A percentile compares a stretch with the other conserved stretches of the same genome.
These are phyloP conservation scores for Paecilomyces fulvus DNA, from an alignment of 2,329 filamentous ascomycete genomes.

Conservation along the genomic window DNA sequence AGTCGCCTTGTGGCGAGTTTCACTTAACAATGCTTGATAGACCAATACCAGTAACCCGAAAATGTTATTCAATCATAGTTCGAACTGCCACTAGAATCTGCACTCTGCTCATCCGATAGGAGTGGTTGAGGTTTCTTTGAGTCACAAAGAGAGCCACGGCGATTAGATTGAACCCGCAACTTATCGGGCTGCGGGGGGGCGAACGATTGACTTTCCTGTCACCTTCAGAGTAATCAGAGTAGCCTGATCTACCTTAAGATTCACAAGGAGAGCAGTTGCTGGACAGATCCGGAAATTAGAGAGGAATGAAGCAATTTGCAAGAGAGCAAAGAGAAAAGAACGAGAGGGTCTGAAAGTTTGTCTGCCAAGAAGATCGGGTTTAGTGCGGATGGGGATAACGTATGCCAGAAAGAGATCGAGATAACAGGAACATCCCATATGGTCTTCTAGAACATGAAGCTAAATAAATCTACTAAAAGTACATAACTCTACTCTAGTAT, in stretches of 20 bases:
- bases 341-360: not conserved
- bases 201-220: not conserved
- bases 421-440: not conserved
- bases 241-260: not conserved
- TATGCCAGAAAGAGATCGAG: not conserved
- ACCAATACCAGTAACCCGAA: constrained; percentile 8
- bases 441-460: no score
- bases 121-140: not conserved
- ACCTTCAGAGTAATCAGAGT: not conserved
- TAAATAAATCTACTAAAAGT: no score
- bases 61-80: constrained; percentile 33
- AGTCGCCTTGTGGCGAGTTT: not conserved
- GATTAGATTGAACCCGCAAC: not conserved
- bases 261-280: not conserved
- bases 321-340: not conserved
- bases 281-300: not conserved
- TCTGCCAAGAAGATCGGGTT: not conserved
- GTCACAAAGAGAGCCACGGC: not conserved
- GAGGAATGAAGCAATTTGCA: not conserved
- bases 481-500: no score
- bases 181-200: not conserved
- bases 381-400: not conserved
- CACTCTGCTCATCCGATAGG: not conserved
- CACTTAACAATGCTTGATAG: not conserved
- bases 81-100: not conserved